Base-by-base conservation (phyloP, 2,329 filamentous ascomycete genomes). In the Fulvia fulva region DNA sequence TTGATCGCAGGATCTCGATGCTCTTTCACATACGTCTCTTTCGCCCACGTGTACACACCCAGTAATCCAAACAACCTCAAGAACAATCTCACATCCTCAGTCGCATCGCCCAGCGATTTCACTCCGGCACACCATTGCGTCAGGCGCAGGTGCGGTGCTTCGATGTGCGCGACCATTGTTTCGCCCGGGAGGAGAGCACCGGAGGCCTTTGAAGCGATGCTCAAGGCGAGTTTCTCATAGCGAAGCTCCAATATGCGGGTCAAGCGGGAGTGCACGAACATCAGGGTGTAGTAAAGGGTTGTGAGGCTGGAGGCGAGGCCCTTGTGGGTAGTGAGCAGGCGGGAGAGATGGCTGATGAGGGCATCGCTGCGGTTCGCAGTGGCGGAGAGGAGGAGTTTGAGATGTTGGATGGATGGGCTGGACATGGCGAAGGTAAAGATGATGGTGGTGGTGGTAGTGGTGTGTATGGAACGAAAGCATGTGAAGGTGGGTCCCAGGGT, bases 41-140 rank as follows among this genome's bases (percentile, higher is more conserved):
- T 81, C 16, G 80, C 85, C 80, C 87, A 88, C 63, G 86, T 78
- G 74, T 90, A 89, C 72, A 96, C 79, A 52, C 86, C 86, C 70
- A 96, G 68, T 67, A 92, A 71, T 0, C 85, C 87, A 87, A 90
- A 96, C 28, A 97, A 80, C 0, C 91, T 83, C 62, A 83, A 77
- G 71, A 92, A 90, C 58, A 86, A 87, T 60, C 89, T 81, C 61
- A 86, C 83, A 70, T 94, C 89, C 65, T 81, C 81, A 49, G 94
- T 79, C 54, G 93, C 77, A 32, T 75, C 80, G 19, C 86, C 84
- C 14, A 96, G 79, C 14, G 74, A 70, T 59, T 74, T 76, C 6
- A 73, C 67, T 14, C 68, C 67, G 1, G 67, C 67, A 4, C 71
- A 69, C 0, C 68, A 61, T 23, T 73, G 67, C 4, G 68, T 71